Conservation (phyloP, 768 basidiomycete genomes). For the Naganishia kalamii region DNA sequence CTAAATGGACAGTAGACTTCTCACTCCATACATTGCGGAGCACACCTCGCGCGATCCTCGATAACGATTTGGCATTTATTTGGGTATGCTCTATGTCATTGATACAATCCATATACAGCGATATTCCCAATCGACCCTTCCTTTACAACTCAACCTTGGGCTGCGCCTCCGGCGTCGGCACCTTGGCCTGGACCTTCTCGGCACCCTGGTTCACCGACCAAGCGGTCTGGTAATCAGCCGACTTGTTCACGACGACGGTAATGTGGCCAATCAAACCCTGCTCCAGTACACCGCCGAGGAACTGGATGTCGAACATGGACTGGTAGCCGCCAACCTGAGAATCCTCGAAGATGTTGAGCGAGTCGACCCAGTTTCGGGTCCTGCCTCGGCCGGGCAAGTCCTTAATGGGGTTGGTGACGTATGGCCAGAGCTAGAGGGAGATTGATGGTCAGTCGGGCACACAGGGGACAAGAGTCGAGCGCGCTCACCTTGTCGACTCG, state of each 20-base stretch:
- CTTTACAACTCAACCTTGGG: conserved; percentile 3
- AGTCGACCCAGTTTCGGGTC: conserved; percentile 46
- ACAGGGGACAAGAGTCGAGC: no score
- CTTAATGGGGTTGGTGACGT: conserved; percentile 39
- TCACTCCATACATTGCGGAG: no score
- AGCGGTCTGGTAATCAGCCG: conserved; percentile 12
- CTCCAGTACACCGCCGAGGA: conserved; percentile 39
- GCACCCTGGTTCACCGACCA: conserved; percentile 21
- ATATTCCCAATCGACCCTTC: neutral
- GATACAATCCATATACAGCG: neutral
- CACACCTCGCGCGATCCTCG: no score
- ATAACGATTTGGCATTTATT: no score
- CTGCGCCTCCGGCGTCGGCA: neutral
- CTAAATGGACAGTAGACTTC: no score
- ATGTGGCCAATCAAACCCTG: conserved; percentile 43
- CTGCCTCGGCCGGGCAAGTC: conserved; percentile 35
- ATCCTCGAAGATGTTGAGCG: conserved; percentile 42
- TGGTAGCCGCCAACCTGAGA: conserved; percentile 40
- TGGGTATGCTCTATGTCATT: neutral
- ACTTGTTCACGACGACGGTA: conserved; percentile 37
- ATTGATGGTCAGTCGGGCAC: neutral
- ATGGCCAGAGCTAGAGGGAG: conserved; percentile 26
- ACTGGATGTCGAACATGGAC: conserved; percentile 40
- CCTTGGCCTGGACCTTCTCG: conserved; percentile 9
- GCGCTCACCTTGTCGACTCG: conserved; percentile 37